Base-by-base conservation (phyloP, 768 basidiomycete species). In the Pleurotus djamor region DNA sequence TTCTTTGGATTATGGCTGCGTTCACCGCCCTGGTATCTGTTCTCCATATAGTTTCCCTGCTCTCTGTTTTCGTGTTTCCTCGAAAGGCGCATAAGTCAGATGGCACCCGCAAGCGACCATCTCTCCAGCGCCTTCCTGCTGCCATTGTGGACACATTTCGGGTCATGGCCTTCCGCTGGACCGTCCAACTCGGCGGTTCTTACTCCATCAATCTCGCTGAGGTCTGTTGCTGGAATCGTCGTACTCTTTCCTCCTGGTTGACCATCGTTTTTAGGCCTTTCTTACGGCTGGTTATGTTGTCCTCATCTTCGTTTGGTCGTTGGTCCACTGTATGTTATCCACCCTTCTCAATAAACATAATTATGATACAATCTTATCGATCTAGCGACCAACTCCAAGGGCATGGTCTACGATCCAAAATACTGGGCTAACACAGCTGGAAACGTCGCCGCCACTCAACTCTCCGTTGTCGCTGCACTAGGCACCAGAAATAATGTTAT, bases 401-500 rank as follows among this genome's bases (percentile, higher is more conserved):
- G 74, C 9, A 55, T 72, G 36, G 67, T 59, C 43, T 68, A 71
- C 17, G 74, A 74, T 59, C 72, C 76, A 0, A 67, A 71, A 52
- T 77, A 78, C 61, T 78, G 69, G 62, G 72, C 71, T 33, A 77
- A 82, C 59, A 71, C 78, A 32, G 72, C 78, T 1, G 80, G 74
- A 0, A 68, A 69, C 33, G 74, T 84, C 21, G 82, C 78, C 0
- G 67, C 73, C 13, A 72, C 73, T 41, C 84, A 88, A 66, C 68
- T 84, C 0, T 81, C 85, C 1, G 72, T 88, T 16, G 72, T 87
- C 65, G 75, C 79, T 13, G 84, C 79, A 2, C 76, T 89, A 28
- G 84, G 83, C 1, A 83, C 81, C 61, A 83, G 83, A 70, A 87
- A 88, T 68, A 87, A 87, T 59, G 66, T 84, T 13, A 65, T 77